Conservation (phyloP, 2,329 filamentous ascomycete species). For the Xylaria sp. region DNA sequence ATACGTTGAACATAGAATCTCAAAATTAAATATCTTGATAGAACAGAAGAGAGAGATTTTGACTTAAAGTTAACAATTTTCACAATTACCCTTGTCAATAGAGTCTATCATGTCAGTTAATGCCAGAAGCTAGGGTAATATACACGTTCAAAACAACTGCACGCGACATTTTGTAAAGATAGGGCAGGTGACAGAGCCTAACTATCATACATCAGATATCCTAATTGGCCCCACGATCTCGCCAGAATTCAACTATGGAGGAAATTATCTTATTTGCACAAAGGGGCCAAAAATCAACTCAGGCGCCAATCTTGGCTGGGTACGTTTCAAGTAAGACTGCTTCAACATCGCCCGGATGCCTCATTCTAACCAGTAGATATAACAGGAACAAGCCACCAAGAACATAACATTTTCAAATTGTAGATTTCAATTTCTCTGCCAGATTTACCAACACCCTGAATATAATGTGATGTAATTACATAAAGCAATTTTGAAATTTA, state of each 20-base stretch:
- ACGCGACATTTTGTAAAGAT: neutral
- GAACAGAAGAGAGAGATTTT: neutral
- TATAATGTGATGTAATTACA: too few species aligned
- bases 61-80: neutral
- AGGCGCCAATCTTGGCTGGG: neutral
- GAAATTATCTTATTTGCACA: neutral
- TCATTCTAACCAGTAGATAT: neutral
- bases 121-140: neutral
- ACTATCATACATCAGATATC: neutral
- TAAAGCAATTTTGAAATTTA: neutral
- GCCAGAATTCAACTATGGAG: neutral
- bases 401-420: neutral
- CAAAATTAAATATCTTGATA: neutral
- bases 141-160: neutral
- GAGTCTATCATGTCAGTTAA: neutral
- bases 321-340: neutral
- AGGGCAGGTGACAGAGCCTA: neutral
- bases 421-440: neutral
- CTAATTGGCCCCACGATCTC: neutral
- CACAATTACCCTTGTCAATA: neutral
- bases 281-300: neutral
- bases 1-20: neutral
- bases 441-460: neutral
- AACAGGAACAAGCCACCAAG: neutral
- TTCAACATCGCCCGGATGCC: neutral